Base-by-base conservation (phyloP, 305 asterid species). In the Petunia hybrid region DNA sequence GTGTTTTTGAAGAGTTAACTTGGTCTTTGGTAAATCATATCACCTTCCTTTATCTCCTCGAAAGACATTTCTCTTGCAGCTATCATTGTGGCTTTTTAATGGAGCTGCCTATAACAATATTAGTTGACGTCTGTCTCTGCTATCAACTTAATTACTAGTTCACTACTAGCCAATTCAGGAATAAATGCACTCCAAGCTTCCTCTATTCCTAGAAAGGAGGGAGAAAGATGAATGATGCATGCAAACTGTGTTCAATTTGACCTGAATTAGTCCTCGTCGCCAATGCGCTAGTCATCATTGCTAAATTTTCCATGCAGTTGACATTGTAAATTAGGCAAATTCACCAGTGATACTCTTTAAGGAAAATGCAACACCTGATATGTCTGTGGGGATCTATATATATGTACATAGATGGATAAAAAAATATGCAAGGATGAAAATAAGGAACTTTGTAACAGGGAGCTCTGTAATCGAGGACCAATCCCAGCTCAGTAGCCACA, bases 271-370 rank as follows among this genome's bases (percentile, higher is more conserved):
- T 36, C 16, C 69, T 10, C 43, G n/a, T 36, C 3, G 8, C 45
- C 69, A 36, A 63, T 35, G 69, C 4, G 71, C 46, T 1, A 48
- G 53, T 66, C 63, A 22, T 48, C 45, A 12, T 51, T 12, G 22
- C 35, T 51, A 13, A 73, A 35, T 35, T 48, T 70, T 31, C 22
- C 60, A 10, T 46, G 77, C 61, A 70, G 42, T 3, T 68, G 75
- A 68, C 39, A n/a, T 8, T 68, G 38, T 38, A 42, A 68, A 68
- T 22, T 42, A 68, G 56, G 56, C n/a, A 68, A 40, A 68, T 42
- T 42, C 55, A 16, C 76, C 16, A 22, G 31, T 22, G 31, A 22
- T 22, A 22, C 31, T 22, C 31, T 22, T 22, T 22, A 22, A 22
- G 31, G 31, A 22, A 22, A 22, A 22, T 22, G 31, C 31, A 22